Percentiles rank a stretch among this genome's conserved stretches.
Conservation (phyloP, 2,329 filamentous ascomycete species). For the Alternaria incomplexa region DNA sequence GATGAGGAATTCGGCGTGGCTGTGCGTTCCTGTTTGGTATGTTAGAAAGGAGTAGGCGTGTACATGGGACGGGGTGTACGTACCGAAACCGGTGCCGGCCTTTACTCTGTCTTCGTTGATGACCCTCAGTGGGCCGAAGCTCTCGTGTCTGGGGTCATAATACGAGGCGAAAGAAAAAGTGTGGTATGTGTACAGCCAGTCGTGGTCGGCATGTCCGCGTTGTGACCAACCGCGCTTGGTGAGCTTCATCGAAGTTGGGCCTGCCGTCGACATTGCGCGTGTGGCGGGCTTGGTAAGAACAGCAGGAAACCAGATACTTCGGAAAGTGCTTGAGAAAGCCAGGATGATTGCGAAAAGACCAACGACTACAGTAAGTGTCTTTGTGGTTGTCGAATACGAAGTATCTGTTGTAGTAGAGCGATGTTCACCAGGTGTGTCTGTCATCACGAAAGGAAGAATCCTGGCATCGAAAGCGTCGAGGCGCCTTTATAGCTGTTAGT, state of each 20-base stretch:
- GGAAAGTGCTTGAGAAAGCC: constrained; percentile 53
- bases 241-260: constrained; percentile 62
- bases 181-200: constrained; percentile 88
- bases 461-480: constrained; percentile 9
- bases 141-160: constrained; percentile 69
- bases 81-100: constrained; percentile 72
- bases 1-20: constrained; percentile 87
- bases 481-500: constrained; percentile 38
- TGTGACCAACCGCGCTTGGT: constrained; percentile 73
- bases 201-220: constrained; percentile 80
- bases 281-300: constrained; percentile 37
- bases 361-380: constrained; percentile 37
- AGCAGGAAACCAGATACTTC: constrained; percentile 42
- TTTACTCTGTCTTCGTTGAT: constrained; percentile 88
- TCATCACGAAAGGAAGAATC: constrained; percentile 32
- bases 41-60: not conserved
- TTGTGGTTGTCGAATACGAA: constrained; percentile 27
- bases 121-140: constrained; percentile 79
- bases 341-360: constrained; percentile 52
- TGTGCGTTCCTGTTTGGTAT: constrained; percentile 66
- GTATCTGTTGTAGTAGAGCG: constrained; percentile 16
- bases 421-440: constrained; percentile 32
- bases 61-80: not conserved
- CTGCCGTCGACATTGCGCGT: constrained; percentile 50
- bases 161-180: constrained; percentile 81